These are phyloP conservation scores for Aspergillus transmontanensis DNA, from an alignment of 2,329 filamentous ascomycete genomes.

Conservation along the genomic window DNA sequence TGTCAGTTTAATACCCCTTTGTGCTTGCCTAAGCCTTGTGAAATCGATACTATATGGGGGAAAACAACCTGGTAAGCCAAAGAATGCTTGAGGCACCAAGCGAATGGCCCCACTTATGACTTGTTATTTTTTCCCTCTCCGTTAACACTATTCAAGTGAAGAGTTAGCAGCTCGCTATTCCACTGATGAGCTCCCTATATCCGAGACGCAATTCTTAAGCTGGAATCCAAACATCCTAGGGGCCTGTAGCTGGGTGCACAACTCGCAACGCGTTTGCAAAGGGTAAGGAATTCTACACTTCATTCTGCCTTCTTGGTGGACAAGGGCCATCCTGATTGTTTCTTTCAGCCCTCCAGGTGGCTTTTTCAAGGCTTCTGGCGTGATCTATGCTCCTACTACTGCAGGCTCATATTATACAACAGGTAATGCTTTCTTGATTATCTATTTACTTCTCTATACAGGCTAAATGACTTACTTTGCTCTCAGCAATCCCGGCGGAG, in stretches of 20 bases:
- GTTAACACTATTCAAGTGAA: neutral
- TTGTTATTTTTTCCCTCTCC: neutral
- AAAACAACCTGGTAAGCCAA: conserved; percentile 7
- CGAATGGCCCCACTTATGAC: neutral
- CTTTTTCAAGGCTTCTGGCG: conserved; percentile 1
- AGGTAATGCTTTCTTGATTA: neutral
- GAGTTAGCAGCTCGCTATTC: conserved; percentile 2
- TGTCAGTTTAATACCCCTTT: conserved; percentile 3
- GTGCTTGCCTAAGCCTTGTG: conserved; percentile 3
- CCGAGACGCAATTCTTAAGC: neutral
- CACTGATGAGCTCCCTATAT: neutral
- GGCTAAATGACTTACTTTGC: too few relatives aligned
- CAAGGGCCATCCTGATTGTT: neutral
- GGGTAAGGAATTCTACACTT: neutral
- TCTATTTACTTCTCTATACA: neutral
- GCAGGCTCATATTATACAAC: conserved; percentile 7
- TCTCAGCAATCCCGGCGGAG: neutral
- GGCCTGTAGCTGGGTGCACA: neutral
- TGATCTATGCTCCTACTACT: conserved; percentile 3
- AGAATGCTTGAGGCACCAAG: neutral
- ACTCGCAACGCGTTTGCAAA: neutral
- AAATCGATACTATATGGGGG: neutral
- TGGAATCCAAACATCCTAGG: conserved; percentile 8
- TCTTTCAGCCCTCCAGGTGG: conserved; percentile 4
- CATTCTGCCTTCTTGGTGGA: neutral